These are phyloP conservation scores for Mytilinidion resinicola DNA, from an alignment of 495 filamentous ascomycete species.

Conservation along the genomic window DNA sequence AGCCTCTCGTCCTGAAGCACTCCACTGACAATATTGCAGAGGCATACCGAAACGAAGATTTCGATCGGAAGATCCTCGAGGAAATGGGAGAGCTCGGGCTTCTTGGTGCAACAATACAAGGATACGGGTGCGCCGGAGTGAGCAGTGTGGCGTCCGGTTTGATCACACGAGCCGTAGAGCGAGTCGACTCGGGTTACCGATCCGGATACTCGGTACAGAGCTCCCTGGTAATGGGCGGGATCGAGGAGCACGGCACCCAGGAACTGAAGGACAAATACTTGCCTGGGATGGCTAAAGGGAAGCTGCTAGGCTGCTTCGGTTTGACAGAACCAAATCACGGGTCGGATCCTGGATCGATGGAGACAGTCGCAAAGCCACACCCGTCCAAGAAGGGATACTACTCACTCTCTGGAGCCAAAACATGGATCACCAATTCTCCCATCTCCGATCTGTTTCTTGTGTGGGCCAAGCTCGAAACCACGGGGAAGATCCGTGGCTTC, in stretches of 20 bases:
- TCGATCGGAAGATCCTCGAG: slow-evolving; percentile 77
- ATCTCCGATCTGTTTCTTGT: slow-evolving; percentile 87
- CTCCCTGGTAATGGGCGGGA: slow-evolving; percentile 93
- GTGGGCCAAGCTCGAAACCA: slow-evolving; percentile 87
- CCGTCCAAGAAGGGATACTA: slow-evolving; percentile 82
- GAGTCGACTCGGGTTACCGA: slow-evolving; percentile 91
- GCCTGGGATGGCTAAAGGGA: slow-evolving; percentile 77
- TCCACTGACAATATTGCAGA: slow-evolving; percentile 47
- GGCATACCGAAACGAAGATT: slow-evolving; percentile 90
- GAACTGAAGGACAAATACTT: slow-evolving; percentile 89
- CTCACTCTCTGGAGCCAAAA: slow-evolving; percentile 79
- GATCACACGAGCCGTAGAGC: slow-evolving; percentile 92
- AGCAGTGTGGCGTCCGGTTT: slow-evolving; percentile 86
- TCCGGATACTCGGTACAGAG: slow-evolving; percentile 96
- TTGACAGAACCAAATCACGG: slow-evolving; percentile 97
- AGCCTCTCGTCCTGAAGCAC: background rate
- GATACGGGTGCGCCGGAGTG: slow-evolving; percentile 91
- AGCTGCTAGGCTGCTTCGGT: slow-evolving; percentile 84
- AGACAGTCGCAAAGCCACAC: slow-evolving; percentile 78
- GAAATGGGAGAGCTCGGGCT: slow-evolving; percentile 97
- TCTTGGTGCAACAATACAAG: slow-evolving; percentile 82
- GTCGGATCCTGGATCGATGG: slow-evolving; percentile 94
- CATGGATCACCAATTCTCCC: slow-evolving; percentile 98
- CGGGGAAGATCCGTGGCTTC: slow-evolving; percentile 94
- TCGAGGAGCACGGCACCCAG: slow-evolving; percentile 81